These are phyloP conservation scores for Austroboletus rostrupii DNA, from an alignment of 1,284 basidiomycete genomes.

Conservation along the genomic window DNA sequence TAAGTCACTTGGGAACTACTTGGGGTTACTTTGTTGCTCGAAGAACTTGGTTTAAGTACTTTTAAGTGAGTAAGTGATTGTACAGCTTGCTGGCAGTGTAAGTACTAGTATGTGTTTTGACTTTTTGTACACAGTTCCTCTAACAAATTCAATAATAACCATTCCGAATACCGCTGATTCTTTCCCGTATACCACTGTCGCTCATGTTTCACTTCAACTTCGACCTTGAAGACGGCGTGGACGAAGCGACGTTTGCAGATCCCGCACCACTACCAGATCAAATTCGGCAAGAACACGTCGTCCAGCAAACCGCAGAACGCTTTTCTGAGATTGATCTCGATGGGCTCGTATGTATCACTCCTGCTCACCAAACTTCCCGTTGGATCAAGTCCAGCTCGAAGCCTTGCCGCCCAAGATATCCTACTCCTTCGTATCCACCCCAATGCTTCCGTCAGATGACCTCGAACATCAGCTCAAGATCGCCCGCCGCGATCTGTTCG, in stretches of 20 bases:
- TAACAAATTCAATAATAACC: too few species aligned
- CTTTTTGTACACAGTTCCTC: too few species aligned
- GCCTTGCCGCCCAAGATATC: constrained; percentile 55
- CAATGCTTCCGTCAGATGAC: constrained; percentile 22
- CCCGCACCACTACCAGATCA: neutral
- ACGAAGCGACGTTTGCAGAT: constrained; percentile 19
- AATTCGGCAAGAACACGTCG: neutral
- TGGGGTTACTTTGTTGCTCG: too few species aligned
- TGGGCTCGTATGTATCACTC: constrained; percentile 29
- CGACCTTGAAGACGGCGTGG: constrained; percentile 47
- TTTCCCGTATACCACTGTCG: too few species aligned
- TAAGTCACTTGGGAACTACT: too few species aligned
- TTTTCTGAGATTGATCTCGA: constrained; percentile 33
- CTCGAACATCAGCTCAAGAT: constrained; percentile 38
- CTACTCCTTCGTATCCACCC: constrained; percentile 52
- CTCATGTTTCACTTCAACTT: constrained; percentile 55
- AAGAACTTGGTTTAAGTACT: too few species aligned
- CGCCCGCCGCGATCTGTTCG: constrained; percentile 84
- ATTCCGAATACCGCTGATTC: too few species aligned
- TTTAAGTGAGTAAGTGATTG: too few species aligned
- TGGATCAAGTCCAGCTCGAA: constrained; percentile 42
- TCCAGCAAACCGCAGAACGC: constrained; percentile 10
- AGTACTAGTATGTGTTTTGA: too few species aligned
- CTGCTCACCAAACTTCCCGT: neutral
- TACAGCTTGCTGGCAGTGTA: too few species aligned